Evolutionary conservation across 23 red algal genomes (phyloP).

Genomic region (Gracilaria caudata): DNA sequence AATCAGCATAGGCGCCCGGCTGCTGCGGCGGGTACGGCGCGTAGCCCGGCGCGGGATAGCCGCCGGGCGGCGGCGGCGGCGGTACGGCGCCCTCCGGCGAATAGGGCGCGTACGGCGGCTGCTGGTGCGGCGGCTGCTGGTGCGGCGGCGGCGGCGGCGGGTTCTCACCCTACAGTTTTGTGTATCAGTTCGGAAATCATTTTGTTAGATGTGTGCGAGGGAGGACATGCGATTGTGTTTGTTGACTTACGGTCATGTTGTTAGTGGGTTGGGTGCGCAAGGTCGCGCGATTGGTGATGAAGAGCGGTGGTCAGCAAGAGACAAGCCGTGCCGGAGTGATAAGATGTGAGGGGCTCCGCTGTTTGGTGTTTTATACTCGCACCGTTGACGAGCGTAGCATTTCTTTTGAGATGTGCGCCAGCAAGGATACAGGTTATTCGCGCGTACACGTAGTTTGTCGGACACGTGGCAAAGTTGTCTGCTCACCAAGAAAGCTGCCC

Average conservation of each 20-base stretch:
- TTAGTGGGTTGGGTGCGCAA: background rate
- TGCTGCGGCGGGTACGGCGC: background rate
- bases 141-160: constrained; percentile 11
- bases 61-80: constrained; percentile 5
- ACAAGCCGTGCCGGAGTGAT: no score
- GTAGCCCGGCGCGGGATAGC: background rate
- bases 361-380: no score
- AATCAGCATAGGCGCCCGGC: background rate
- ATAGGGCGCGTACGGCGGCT: constrained; percentile 2
- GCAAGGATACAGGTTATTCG: no score
- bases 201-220: background rate
- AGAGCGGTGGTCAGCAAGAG: background rate
- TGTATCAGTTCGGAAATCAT: background rate
- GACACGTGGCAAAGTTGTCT: no score
- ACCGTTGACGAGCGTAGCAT: no score
- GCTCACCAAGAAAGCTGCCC: no score
- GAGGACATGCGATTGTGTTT: background rate
- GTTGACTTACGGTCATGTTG: constrained; percentile 32
- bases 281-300: background rate
- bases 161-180: background rate
- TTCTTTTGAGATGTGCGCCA: background rate
- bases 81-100: background rate
- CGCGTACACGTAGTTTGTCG: no score
- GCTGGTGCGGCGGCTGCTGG: background rate
- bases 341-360: no score